Percentiles rank a stretch among this genome's conserved stretches.
Evolutionary conservation across 306 rosid genomes (phyloP).

Genomic region (Alnus rubra): DNA sequence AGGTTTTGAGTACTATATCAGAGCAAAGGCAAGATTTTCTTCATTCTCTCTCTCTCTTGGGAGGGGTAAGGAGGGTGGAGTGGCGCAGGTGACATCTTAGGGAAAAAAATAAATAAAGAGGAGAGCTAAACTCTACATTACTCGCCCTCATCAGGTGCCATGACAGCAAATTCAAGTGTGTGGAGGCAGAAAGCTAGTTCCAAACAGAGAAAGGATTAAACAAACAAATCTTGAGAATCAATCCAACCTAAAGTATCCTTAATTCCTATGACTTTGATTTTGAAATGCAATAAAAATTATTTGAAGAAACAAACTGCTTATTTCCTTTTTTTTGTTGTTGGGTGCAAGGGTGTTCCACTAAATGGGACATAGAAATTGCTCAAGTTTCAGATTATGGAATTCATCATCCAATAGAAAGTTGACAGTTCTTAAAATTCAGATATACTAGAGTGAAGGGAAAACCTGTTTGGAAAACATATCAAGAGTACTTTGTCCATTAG

Average conservation of each 20-base stretch:
- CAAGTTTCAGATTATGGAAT: background rate
- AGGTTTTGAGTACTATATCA: background rate
- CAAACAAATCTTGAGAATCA: background rate
- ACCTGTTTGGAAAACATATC: slow-evolving; percentile 93
- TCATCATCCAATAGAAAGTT: slow-evolving; percentile 13
- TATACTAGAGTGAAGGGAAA: slow-evolving; percentile 25
- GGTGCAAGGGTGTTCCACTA: background rate
- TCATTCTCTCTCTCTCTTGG: background rate
- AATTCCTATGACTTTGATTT: background rate
- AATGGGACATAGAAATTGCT: slow-evolving; percentile 5
- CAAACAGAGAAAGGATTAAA: background rate
- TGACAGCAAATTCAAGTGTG: slow-evolving; percentile 3
- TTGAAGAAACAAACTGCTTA: background rate
- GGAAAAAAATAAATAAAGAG: background rate
- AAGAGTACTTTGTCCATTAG: slow-evolving; percentile 76
- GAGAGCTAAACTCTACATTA: background rate
- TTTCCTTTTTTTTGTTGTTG: background rate
- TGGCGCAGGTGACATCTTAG: background rate
- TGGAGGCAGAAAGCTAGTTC: background rate
- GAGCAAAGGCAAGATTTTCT: background rate
- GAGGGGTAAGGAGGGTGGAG: background rate
- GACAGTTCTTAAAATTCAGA: slow-evolving; percentile 20
- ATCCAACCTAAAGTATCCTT: background rate
- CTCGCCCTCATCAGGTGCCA: background rate
- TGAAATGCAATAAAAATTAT: slow-evolving; percentile 1